Conservation (phyloP, 805 yeast genomes). For the Cyberlindnera americana region DNA sequence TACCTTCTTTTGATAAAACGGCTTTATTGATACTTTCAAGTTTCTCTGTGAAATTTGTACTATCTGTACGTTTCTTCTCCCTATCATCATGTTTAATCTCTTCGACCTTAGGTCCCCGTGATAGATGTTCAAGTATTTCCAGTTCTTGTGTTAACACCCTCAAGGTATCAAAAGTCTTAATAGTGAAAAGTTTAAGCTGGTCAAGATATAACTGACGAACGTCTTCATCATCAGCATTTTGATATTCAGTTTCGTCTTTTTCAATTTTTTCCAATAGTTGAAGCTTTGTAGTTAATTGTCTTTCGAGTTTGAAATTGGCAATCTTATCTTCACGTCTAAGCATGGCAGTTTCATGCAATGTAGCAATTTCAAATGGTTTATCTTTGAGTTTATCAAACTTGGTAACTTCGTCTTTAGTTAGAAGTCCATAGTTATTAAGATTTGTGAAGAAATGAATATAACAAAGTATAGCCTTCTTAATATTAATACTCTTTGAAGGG, state of each 20-base stretch:
- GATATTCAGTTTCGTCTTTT: slow-evolving; percentile 30
- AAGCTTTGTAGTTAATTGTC: slow-evolving; percentile 45
- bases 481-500: slow-evolving; percentile 31
- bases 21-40: slow-evolving; percentile 52
- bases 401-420: slow-evolving; percentile 35
- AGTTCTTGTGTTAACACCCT: slow-evolving; percentile 64
- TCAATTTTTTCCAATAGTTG: slow-evolving; percentile 36
- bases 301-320: slow-evolving; percentile 58
- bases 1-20: slow-evolving; percentile 66
- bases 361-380: slow-evolving; percentile 33
- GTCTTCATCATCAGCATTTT: slow-evolving; percentile 58
- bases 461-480: slow-evolving; percentile 41
- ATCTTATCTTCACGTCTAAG: slow-evolving; percentile 68
- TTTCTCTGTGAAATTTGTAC: slow-evolving; percentile 58
- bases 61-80: slow-evolving; percentile 25
- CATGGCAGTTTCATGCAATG: slow-evolving; percentile 35
- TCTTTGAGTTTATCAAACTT: slow-evolving; percentile 34
- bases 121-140: slow-evolving; percentile 50
- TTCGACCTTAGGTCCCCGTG: slow-evolving; percentile 31
- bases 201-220: slow-evolving; percentile 53
- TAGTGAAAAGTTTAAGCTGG: slow-evolving; percentile 48
- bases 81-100: slow-evolving; percentile 18
- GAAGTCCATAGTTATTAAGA: slow-evolving; percentile 42
- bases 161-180: slow-evolving; percentile 51
- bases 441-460: slow-evolving; percentile 44